Evolutionary conservation across 257 asterid species (phyloP).

Genomic region (Rubia yunnanensis): DNA sequence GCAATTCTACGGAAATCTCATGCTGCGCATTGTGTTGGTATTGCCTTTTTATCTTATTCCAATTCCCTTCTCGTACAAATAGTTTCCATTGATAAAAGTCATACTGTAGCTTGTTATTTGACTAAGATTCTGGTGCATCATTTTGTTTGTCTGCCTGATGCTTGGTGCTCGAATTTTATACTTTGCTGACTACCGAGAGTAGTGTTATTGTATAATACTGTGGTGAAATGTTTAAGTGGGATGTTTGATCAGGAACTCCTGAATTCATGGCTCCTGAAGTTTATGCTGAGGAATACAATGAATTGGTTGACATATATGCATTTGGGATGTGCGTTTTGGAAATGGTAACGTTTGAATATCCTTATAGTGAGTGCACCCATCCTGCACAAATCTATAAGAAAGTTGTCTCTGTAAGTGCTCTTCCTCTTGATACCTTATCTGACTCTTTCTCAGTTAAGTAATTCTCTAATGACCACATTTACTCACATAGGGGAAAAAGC

Average conservation of each 20-base stretch:
- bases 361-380: constrained; percentile 47
- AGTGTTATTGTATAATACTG: not conserved
- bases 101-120: not conserved
- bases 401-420: constrained; percentile 37
- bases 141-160: not conserved
- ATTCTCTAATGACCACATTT: constrained; percentile 1
- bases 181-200: not conserved
- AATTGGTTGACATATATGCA: constrained; percentile 44
- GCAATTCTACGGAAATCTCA: constrained; percentile 43
- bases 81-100: not conserved
- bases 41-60: not conserved
- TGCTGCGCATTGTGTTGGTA: constrained; percentile 53
- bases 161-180: not conserved
- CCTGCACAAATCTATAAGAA: constrained; percentile 51
- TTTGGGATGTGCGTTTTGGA: constrained; percentile 51
- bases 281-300: constrained; percentile 49
- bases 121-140: not conserved
- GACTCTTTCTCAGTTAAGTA: not conserved
- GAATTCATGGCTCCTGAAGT: constrained; percentile 59
- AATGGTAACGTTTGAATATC: constrained; percentile 48
- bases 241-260: constrained; percentile 33
- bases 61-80: not conserved
- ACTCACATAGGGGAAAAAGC: constrained; percentile 32
- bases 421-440: not conserved
- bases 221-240: not conserved